A percentile compares a stretch with the other conserved stretches of the same genome.
Evolutionary conservation across 257 asterid genomes (phyloP).

Genomic region (Solanum chiquidenum): DNA sequence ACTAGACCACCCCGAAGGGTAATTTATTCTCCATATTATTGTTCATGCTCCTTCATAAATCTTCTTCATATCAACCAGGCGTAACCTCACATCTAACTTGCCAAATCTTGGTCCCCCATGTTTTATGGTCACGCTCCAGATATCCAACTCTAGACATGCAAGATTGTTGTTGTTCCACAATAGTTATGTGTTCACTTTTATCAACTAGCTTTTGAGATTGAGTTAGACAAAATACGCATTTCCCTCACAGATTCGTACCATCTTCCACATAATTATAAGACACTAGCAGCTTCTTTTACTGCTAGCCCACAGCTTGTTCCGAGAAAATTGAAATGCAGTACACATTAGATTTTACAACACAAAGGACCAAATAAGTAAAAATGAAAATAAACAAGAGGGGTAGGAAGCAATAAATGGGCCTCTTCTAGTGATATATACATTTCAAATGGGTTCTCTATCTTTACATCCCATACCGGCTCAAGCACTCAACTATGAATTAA

Average conservation of each 20-base stretch:
- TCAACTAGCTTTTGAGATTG: background rate
- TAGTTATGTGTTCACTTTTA: background rate
- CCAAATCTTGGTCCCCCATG: background rate
- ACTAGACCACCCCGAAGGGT: no score
- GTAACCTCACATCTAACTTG: background rate
- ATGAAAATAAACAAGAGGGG: background rate
- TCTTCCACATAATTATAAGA: background rate
- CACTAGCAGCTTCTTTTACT: background rate
- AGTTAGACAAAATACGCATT: background rate
- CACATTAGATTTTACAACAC: background rate
- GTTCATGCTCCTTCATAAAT: background rate
- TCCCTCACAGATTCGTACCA: background rate
- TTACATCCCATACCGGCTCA: background rate
- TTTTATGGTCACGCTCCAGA: background rate
- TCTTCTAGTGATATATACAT: conserved; percentile 1
- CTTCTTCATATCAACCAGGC: background rate
- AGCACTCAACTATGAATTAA: background rate
- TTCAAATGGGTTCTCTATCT: background rate
- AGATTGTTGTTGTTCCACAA: background rate
- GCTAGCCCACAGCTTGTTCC: background rate
- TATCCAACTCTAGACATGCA: background rate
- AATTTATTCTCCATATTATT: background rate
- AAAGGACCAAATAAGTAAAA: background rate
- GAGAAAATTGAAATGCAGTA: background rate
- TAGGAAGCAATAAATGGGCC: background rate